Base-by-base conservation (phyloP, 1,284 basidiomycete species). In the Phaffia rhodozyma region DNA sequence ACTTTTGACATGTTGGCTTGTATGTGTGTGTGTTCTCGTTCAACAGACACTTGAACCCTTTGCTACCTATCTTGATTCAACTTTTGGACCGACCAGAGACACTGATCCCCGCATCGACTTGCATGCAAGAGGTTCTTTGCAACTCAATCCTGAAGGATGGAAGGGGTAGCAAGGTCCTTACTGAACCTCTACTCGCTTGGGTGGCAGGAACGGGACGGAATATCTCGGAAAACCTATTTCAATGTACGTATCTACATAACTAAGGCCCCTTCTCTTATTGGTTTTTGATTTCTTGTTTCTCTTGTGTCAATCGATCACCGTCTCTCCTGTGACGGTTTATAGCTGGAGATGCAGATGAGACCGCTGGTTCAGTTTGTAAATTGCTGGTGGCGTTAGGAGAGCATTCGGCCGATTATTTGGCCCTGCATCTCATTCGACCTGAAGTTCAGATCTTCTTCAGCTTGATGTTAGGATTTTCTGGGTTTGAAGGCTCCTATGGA, bases 151-250 rank as follows among this genome's bases (percentile, higher is more conserved):
- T 91, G 58, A 79, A 84, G 1, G 82, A 84, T 67, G 87, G 88
- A 1, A 81, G 85, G 5, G 89, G 86, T 0, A 80, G 80, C 16
- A 82, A 82, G 67, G 81, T 84, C 3, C 79, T 91, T 34, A 90
- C 89, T 0, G 87, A 91, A 71, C 90, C 90, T 0, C 75, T 93
- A 9, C 76, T 93, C 25, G 76, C 84, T 1, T 93, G 89, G 87
- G 73, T 85, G 0, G 79, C 83, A 55, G 74, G 75, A 0, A 79
- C 80, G 56, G 87, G 86, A 1, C 72, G 76, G 13, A 70, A 69
- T 23, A 83, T 87, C 38, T 77, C 86, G 27, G 78, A 82, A 38
- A 70, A 78, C 79, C 56, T 60, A 38, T 66, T 66, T 38, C 23
- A 13, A 5, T 48, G 64, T 66, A 30, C 30, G 59, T 61, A 18